Evolutionary conservation across 2,329 filamentous ascomycete species (phyloP).

Genomic region (Alternaria ethzedia): DNA sequence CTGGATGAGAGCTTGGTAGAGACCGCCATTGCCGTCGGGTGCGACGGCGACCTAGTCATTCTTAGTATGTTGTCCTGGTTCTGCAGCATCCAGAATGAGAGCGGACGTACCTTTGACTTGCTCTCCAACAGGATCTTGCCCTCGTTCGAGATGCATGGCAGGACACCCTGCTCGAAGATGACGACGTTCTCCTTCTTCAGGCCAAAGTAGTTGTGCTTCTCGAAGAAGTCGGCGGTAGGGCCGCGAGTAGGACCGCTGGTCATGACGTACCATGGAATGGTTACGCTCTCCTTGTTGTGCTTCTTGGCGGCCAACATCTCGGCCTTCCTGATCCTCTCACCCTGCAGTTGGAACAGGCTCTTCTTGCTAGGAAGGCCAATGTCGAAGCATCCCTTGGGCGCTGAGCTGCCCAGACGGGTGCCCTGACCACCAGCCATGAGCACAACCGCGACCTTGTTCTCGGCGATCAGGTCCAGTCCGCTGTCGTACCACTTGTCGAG

Average conservation of each 20-base stretch:
- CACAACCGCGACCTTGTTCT: conserved; percentile 80
- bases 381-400: conserved; percentile 96
- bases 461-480: conserved; percentile 69
- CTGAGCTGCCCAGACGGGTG: conserved; percentile 90
- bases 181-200: conserved; percentile 82
- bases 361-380: conserved; percentile 93
- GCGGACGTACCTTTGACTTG: conserved; percentile 74
- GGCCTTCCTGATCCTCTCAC: conserved; percentile 87
- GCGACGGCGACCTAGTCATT: conserved; percentile 77
- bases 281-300: conserved; percentile 61
- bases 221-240: conserved; percentile 93
- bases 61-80: conserved; percentile 18
- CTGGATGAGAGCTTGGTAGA: conserved; percentile 88
- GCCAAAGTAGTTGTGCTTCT: conserved; percentile 89
- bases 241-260: conserved; percentile 92
- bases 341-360: conserved; percentile 96
- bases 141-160: conserved; percentile 96
- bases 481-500: conserved; percentile 83
- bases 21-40: conserved; percentile 94
- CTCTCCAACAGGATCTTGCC: conserved; percentile 94
- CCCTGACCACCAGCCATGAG: conserved; percentile 98
- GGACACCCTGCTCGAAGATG: conserved; percentile 95
- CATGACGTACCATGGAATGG: conserved; percentile 99
- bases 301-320: conserved; percentile 80
- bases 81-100: neutral